These are phyloP conservation scores for Breynia disticha DNA, from an alignment of 441 rosid species.

Conservation along the genomic window DNA sequence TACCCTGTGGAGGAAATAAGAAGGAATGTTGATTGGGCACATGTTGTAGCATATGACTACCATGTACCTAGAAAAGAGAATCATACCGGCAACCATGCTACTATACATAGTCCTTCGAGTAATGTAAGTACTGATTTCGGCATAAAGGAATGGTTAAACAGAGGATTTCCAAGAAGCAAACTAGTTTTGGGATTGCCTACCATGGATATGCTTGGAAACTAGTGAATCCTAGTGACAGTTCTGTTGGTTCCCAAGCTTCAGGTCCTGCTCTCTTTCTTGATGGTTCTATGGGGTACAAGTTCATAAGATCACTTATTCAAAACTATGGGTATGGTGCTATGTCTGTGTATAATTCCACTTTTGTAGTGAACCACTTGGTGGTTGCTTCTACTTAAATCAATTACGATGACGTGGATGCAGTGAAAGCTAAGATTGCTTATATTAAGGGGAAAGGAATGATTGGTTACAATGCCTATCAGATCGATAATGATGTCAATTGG, in stretches of 20 bases:
- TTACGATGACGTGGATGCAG: conserved; percentile 36
- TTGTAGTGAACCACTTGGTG: conserved; percentile 25
- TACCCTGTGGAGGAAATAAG: conserved; percentile 27
- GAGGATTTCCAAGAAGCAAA: conserved; percentile 28
- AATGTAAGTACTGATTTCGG: conserved; percentile 29
- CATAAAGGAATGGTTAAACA: conserved; percentile 21
- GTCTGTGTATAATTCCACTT: conserved; percentile 31
- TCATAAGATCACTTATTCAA: conserved; percentile 18
- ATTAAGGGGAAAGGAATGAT: conserved; percentile 27
- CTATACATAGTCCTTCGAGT: conserved; percentile 27
- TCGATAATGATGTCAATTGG: conserved; percentile 32
- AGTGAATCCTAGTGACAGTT: conserved; percentile 14
- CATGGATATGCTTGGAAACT: conserved; percentile 45
- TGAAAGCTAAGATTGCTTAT: conserved; percentile 32
- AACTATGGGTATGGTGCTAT: conserved; percentile 29
- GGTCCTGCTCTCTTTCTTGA: conserved; percentile 25
- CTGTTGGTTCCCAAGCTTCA: conserved; percentile 22
- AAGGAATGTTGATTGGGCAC: conserved; percentile 36
- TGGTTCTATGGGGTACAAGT: conserved; percentile 32
- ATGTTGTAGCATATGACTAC: conserved; percentile 34
- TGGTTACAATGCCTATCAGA: conserved; percentile 31
- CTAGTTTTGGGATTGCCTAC: conserved; percentile 40
- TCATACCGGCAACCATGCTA: conserved; percentile 31
- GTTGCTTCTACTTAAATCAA: conserved; percentile 31
- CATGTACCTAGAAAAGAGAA: conserved; percentile 31